A percentile compares a stretch with the other conserved stretches of the same genome.
These are phyloP conservation scores for Fistulinella prunicolor DNA, from an alignment of 768 basidiomycete genomes.

Conservation along the genomic window DNA sequence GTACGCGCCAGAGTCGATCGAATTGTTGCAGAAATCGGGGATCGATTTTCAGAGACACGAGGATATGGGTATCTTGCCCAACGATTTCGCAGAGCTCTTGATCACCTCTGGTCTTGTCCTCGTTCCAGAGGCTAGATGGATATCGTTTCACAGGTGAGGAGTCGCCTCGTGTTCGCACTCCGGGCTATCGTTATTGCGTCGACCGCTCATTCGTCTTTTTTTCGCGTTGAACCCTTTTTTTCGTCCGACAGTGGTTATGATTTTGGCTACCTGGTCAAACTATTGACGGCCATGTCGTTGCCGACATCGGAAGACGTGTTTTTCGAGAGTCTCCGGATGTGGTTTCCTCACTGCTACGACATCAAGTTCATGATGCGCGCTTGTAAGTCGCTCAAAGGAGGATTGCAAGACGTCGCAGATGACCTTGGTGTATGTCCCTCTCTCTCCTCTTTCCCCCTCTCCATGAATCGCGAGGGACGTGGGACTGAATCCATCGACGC, in stretches of 20 bases:
- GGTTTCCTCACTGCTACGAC: constrained; percentile 97
- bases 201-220: not conserved
- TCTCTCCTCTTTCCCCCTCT: not conserved
- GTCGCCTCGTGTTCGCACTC: not conserved
- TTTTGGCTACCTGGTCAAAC: constrained; percentile 97
- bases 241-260: constrained; percentile 79
- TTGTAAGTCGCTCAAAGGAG: constrained; percentile 78
- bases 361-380: constrained; percentile 95
- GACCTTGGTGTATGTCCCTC: constrained; percentile 78
- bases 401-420: constrained; percentile 94
- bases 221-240: not conserved
- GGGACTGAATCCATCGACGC: not conserved
- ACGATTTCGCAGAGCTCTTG: constrained; percentile 95
- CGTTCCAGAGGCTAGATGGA: constrained; percentile 87
- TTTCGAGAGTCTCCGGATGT: constrained; percentile 80
- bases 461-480: not conserved
- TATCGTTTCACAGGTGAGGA: constrained; percentile 95
- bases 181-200: not conserved
- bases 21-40: constrained; percentile 90
- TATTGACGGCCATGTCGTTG: constrained; percentile 81
- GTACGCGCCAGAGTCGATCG: constrained; percentile 97
- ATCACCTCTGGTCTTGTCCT: constrained; percentile 95
- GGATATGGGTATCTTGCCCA: constrained; percentile 86
- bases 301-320: constrained; percentile 89
- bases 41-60: constrained; percentile 94